A percentile compares a stretch with the other conserved stretches of the same genome.
Evolutionary conservation across 2,329 filamentous ascomycete genomes (phyloP).

Genomic region (Colletotrichum caudatum): DNA sequence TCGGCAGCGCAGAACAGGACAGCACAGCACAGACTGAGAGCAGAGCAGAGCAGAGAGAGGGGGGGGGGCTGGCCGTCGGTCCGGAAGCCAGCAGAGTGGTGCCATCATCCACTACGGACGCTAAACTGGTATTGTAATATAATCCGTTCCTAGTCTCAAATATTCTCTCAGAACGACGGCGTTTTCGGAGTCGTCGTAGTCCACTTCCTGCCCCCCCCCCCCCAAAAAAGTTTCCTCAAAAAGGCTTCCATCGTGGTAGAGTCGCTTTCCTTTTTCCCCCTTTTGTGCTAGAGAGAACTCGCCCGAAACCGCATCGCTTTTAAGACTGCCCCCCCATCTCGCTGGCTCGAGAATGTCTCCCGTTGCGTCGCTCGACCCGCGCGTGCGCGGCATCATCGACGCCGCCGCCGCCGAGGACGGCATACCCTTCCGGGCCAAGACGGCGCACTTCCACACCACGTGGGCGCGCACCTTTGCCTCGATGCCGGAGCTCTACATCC

Average conservation of each 20-base stretch:
- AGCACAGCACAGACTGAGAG: neutral
- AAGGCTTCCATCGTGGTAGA: neutral
- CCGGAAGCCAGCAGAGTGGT: constrained; percentile 19
- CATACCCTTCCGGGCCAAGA: constrained; percentile 81
- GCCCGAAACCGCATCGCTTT: no score
- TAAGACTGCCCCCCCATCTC: neutral
- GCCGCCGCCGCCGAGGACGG: constrained; percentile 48
- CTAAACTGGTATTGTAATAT: constrained; percentile 39
- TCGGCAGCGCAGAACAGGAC: no score
- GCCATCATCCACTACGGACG: constrained; percentile 31
- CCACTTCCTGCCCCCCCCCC: neutral
- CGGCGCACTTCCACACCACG: constrained; percentile 83
- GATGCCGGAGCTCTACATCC: constrained; percentile 90
- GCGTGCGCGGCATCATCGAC: constrained; percentile 51
- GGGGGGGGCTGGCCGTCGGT: constrained; percentile 14
- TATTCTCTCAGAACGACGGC: constrained; percentile 9
- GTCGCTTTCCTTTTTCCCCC: neutral
- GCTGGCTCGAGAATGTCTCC: constrained; percentile 26
- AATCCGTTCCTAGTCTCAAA: constrained; percentile 32
- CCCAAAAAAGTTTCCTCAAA: neutral
- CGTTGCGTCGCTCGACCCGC: constrained; percentile 51
- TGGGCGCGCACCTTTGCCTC: constrained; percentile 96
- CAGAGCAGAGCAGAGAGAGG: neutral
- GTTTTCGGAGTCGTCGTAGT: neutral
- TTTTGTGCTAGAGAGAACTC: neutral